Evolutionary conservation across 768 basidiomycete species (phyloP).

Genomic region (Podaxis carcinomalis): DNA sequence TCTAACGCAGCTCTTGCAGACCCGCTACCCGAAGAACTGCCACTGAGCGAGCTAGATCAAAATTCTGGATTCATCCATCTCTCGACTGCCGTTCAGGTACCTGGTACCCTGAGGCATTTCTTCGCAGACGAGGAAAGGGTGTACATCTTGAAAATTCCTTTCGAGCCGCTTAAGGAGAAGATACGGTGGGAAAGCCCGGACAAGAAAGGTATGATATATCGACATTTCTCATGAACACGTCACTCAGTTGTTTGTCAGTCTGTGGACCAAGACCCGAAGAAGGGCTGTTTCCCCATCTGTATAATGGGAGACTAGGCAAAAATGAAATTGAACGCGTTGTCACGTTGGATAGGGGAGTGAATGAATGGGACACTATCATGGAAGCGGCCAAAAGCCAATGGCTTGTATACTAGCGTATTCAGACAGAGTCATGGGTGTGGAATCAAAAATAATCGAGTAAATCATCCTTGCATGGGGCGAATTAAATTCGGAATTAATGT

Average conservation of each 20-base stretch:
- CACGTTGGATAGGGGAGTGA: slow-evolving; percentile 17
- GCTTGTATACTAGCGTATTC: slow-evolving; percentile 20
- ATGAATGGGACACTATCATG: slow-evolving; percentile 17
- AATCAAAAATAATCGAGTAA: background rate
- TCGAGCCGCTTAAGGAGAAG: slow-evolving; percentile 31
- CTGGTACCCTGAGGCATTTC: slow-evolving; percentile 42
- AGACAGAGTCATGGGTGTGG: background rate
- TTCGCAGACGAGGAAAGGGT: slow-evolving; percentile 36
- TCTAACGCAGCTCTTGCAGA: slow-evolving; percentile 34
- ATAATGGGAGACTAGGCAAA: slow-evolving; percentile 42
- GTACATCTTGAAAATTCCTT: slow-evolving; percentile 40
- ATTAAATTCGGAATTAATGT: background rate
- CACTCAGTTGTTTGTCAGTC: slow-evolving; percentile 16
- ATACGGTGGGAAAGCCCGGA: slow-evolving; percentile 49
- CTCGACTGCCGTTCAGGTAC: slow-evolving; percentile 48
- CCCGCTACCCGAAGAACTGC: slow-evolving; percentile 40
- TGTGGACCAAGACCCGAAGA: slow-evolving; percentile 40
- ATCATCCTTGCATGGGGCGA: background rate
- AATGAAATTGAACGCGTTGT: slow-evolving; percentile 40
- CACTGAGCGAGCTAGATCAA: slow-evolving; percentile 45
- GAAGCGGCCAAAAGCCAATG: slow-evolving; percentile 18
- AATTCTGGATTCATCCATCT: slow-evolving; percentile 50
- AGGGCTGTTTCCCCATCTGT: slow-evolving; percentile 51
- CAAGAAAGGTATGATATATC: slow-evolving; percentile 11
- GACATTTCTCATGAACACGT: background rate